A percentile compares a stretch with the other conserved stretches of the same genome.
Evolutionary conservation across 2,329 filamentous ascomycete genomes (phyloP).

Genomic region (Exophiala bonariae): DNA sequence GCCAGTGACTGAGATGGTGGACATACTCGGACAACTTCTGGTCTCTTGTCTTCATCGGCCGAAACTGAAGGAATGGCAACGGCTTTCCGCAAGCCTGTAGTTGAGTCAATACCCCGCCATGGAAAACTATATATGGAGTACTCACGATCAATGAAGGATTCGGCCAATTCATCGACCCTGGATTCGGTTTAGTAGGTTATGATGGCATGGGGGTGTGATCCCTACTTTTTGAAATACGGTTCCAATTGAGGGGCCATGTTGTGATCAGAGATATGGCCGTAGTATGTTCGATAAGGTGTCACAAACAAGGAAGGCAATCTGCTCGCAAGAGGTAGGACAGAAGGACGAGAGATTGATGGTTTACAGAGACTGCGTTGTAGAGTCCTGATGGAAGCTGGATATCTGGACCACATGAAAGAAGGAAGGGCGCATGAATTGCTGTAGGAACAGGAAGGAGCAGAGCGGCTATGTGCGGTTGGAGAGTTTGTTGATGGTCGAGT

Average conservation of each 20-base stretch:
- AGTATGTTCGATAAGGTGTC: slow-evolving; percentile 36
- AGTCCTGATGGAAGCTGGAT: no score
- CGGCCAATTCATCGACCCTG: slow-evolving; percentile 72
- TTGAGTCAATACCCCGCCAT: slow-evolving; percentile 11
- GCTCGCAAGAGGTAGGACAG: no score
- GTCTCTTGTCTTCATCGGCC: slow-evolving; percentile 81
- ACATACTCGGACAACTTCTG: slow-evolving; percentile 78
- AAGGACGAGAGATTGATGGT: no score
- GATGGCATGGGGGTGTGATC: background rate
- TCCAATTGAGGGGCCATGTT: slow-evolving; percentile 91
- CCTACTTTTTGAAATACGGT: slow-evolving; percentile 80
- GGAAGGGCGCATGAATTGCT: no score
- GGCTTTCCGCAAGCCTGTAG: slow-evolving; percentile 69
- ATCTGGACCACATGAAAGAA: no score
- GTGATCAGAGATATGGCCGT: slow-evolving; percentile 47
- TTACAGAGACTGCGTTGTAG: no score
- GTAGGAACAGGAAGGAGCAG: no score
- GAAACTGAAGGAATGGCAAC: slow-evolving; percentile 97
- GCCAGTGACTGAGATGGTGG: background rate
- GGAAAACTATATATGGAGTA: slow-evolving; percentile 1
- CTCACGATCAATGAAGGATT: slow-evolving; percentile 79
- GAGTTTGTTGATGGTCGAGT: no score
- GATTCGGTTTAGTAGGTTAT: slow-evolving; percentile 3
- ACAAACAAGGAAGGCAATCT: no score
- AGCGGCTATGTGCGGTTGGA: no score